phyloP scores from a whole-genome alignment of 2,329 filamentous ascomycete species.

The Neofusicoccum parvum region DNA sequence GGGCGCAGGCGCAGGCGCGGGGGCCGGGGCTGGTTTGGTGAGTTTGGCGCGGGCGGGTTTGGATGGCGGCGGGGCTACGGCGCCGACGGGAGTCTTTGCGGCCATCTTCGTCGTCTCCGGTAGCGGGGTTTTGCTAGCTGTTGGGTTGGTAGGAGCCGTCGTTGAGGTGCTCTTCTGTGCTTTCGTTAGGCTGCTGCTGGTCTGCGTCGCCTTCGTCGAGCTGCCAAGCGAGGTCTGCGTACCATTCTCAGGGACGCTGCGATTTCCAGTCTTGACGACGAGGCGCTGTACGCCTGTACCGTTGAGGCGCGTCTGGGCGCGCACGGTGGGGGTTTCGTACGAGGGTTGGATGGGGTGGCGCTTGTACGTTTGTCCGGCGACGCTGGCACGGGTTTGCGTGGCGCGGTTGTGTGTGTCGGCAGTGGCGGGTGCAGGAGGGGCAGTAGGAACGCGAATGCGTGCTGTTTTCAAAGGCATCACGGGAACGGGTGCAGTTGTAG shows the following conservation, averaged over 20 bases:
- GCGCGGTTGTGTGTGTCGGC: background rate
- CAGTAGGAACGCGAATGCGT: background rate
- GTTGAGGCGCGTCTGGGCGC: conserved; percentile 1
- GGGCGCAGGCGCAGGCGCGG: background rate
- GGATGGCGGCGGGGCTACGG: no score
- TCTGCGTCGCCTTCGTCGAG: background rate
- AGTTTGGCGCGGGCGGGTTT: background rate
- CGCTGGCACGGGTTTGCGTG: conserved; percentile 9
- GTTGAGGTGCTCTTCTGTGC: background rate
- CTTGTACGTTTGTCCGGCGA: background rate
- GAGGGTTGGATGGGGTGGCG: conserved; percentile 4
- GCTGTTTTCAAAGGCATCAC: no score
- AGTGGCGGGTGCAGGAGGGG: background rate
- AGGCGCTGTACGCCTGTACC: conserved; percentile 14
- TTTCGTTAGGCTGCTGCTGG: background rate
- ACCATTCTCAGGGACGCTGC: no score
- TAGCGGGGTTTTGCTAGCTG: background rate
- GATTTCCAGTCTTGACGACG: conserved; percentile 1
- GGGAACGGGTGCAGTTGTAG: no score
- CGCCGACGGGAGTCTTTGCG: background rate
- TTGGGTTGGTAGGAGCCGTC: background rate
- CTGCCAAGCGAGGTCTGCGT: no score
- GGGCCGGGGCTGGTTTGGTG: background rate
- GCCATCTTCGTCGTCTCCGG: background rate
- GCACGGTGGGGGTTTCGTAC: background rate